Evolutionary conservation across 805 yeast species (phyloP), one percentile per base, ranked within the genome.

Genomic region (Lipomyces spencermartinsiae): DNA sequence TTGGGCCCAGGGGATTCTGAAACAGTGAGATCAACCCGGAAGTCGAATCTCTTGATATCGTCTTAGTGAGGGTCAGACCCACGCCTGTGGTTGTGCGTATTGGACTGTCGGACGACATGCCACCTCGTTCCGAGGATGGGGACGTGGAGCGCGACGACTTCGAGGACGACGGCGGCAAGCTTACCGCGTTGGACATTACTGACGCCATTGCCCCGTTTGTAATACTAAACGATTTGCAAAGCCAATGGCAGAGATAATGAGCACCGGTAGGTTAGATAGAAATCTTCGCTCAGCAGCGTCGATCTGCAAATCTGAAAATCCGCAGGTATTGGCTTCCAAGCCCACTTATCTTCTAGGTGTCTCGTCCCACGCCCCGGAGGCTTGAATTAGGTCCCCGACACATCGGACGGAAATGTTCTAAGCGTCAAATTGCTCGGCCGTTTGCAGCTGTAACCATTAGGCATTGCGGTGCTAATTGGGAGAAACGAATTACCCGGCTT

Each of bases 11-110:
- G 9, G 62, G 61, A n/a, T 68, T 64, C 6, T 64, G 62, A 0
- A 70, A 65, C 54, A 67, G 58, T n/a, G 62, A 35, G 39, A 64
- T 61, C 19, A 22, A 53, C 1, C 61, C 37, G 29, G 62, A 9
- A 31, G 53, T 34, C 19, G 73, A 69, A 25, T 70, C 72, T 34
- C 69, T 59, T 9, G 73, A 70, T 14, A 51, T 16, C 10, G 73
- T 66, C 59, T 64, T 66, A 3, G 71, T 67, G 35, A 69, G 60
- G 12, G 71, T 22, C 22, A 68, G 54, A n/a, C 51, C 66, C 16
- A 33, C 14, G 19, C 54, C 60, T 29, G 68, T 19, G 37, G 39
- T 16, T 31, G 59, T 16, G 31, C 71, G 66, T 8, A 66, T 68
- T 22, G 71, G 71, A 51, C 69, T 65, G 64, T 33, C 66, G 33